Percentiles rank a stretch among this genome's conserved stretches.
phyloP scores from a whole-genome alignment of 257 asterid genomes.

The Gentiana macrophylla region DNA sequence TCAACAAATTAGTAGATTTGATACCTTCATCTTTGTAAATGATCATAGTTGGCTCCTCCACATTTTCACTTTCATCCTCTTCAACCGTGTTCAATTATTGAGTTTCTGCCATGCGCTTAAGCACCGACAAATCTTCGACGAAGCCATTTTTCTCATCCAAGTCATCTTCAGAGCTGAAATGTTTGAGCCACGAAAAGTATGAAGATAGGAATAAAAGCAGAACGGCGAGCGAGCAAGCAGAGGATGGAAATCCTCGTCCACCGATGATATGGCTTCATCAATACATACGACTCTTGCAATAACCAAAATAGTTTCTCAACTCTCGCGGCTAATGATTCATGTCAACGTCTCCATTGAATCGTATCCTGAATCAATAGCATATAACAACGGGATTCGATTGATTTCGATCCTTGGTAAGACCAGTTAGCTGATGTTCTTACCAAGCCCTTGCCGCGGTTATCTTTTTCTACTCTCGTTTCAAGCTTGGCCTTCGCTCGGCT shows the following conservation, averaged over 20 bases:
- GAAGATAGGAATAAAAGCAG: constrained; percentile 50
- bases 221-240: constrained; percentile 54
- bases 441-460: too few relatives aligned
- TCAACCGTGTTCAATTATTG: constrained; percentile 46
- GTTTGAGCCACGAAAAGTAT: constrained; percentile 62
- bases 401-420: neutral
- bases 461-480: too few relatives aligned
- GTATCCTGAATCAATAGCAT: too few relatives aligned
- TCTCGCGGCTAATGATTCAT: too few relatives aligned
- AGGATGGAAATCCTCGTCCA: constrained; percentile 87
- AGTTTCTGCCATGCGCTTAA: constrained; percentile 58
- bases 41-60: constrained; percentile 50
- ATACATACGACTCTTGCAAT: neutral
- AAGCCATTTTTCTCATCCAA: constrained; percentile 13
- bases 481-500: too few relatives aligned
- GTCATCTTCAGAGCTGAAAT: constrained; percentile 37
- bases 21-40: constrained; percentile 56
- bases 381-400: neutral
- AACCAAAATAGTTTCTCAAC: too few relatives aligned
- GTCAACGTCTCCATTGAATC: too few relatives aligned
- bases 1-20: constrained; percentile 27
- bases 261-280: constrained; percentile 61
- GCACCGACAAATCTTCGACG: constrained; percentile 69
- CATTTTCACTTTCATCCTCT: constrained; percentile 51
- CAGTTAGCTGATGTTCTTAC: too few relatives aligned